Base-by-base conservation (phyloP, 2,329 filamentous ascomycete genomes). In the Basipetospora chlamydospora region DNA sequence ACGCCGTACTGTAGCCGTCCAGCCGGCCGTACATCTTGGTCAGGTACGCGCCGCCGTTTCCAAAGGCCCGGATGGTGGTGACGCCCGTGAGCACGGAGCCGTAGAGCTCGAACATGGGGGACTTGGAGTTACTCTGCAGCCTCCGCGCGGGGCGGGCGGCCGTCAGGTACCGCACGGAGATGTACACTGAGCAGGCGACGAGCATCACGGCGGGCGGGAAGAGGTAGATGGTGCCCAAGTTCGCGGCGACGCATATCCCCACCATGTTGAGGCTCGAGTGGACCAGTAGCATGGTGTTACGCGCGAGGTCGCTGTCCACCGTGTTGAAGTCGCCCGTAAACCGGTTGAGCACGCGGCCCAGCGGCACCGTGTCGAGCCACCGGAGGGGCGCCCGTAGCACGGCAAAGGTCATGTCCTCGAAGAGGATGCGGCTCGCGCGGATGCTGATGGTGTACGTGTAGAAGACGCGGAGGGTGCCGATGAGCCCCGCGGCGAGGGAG, bases 81-180 rank as follows among this genome's bases (percentile, higher is more conserved):
- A 90, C 71, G 5, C 83, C 83, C 0, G 71, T 68, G 8, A 88
- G 66, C 0, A 79, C 73, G 1, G 79, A 75, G 9, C 77, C 77
- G 47, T 88, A 87, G 42, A 83, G 75, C 51, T 88, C 82, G 46
- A 85, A 87, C 1, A 88, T 74, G 0, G 83, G 83, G 0, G 77
- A 82, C 54, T 85, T 87, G 38, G 74, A 70, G 3, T 70, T 83
- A 44, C 77, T 83, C 53, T 88, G 82, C 1, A 88, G 66, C 5
- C 83, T 67, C 57, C 87, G 88, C 42, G 80, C 66, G 22, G 85
- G 80, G 26, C 83, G 66, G 0, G 81, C 80, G 1, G 70, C 80
- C n/a, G 67, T 58, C 5, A 90, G 64, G 48, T 82, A 90, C 25
- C 60, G 61, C 3, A 64, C 48, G 1, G 74, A 77, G 38, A 76